phyloP scores from a whole-genome alignment of 192 early-diverging fungal species.

The Entomortierella lignicola region DNA sequence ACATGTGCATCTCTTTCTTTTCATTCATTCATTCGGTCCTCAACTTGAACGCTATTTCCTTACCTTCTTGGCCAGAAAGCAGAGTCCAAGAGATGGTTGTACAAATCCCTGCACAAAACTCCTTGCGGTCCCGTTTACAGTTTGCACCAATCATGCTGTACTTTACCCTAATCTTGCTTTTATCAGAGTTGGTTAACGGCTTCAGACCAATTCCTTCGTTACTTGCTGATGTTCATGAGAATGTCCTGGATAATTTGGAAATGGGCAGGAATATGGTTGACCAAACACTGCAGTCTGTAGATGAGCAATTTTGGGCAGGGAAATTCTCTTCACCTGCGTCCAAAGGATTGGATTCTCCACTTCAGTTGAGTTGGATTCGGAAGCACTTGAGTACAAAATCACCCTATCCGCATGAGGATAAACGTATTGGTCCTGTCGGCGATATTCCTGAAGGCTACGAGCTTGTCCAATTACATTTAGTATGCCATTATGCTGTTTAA shows the following conservation, averaged over 20 bases:
- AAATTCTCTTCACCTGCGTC: background rate
- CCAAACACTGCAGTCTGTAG: background rate
- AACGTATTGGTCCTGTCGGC: constrained; percentile 1
- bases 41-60: no score
- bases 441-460: constrained; percentile 43
- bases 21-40: no score
- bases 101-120: background rate
- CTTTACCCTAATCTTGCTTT: no score
- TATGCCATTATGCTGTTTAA: background rate
- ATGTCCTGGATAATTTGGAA: no score
- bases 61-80: no score
- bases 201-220: no score
- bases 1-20: no score
- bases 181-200: no score
- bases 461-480: constrained; percentile 33
- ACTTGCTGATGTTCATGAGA: no score
- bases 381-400: constrained; percentile 29
- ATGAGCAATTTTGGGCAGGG: background rate
- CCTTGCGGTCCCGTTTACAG: no score
- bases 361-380: background rate
- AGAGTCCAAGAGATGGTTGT: no score
- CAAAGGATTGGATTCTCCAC: background rate
- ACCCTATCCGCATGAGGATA: constrained; percentile 45
- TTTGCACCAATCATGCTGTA: no score
- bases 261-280: background rate